Evolutionary conservation across 805 yeast genomes (phyloP).

Genomic region (Maudiozyma barnettii): DNA sequence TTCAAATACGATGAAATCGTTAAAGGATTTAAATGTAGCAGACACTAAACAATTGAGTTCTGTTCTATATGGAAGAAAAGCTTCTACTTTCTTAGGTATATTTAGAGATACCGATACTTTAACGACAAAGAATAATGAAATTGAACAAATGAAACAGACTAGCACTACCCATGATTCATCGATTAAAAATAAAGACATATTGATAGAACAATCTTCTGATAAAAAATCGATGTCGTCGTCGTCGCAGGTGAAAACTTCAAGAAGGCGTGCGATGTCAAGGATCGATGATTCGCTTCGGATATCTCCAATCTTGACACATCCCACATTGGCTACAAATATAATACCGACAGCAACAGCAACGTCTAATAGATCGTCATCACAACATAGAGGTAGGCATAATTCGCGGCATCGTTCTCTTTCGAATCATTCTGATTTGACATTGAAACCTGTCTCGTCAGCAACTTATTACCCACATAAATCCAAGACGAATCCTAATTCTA

Average conservation of each 20-base stretch:
- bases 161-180: no score
- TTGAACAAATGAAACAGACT: no score
- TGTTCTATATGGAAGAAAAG: slow-evolving; percentile 28
- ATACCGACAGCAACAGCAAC: no score
- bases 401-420: not conserved
- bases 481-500: not conserved
- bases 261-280: not conserved
- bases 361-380: not conserved
- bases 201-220: no score
- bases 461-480: slow-evolving; percentile 63
- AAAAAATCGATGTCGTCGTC: no score
- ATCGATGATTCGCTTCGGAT: not conserved
- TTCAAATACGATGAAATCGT: slow-evolving; percentile 6
- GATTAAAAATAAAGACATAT: no score
- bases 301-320: not conserved
- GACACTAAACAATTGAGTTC: slow-evolving; percentile 15
- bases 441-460: slow-evolving; percentile 61
- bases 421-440: slow-evolving; percentile 8
- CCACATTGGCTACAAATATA: not conserved
- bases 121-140: not conserved
- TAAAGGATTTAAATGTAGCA: slow-evolving; percentile 20
- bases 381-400: not conserved
- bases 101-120: slow-evolving; percentile 25
- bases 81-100: slow-evolving; percentile 27
- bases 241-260: not conserved